phyloP scores from a whole-genome alignment of 371 early-diverging fungal species.

The Apophysomyces sp. region DNA sequence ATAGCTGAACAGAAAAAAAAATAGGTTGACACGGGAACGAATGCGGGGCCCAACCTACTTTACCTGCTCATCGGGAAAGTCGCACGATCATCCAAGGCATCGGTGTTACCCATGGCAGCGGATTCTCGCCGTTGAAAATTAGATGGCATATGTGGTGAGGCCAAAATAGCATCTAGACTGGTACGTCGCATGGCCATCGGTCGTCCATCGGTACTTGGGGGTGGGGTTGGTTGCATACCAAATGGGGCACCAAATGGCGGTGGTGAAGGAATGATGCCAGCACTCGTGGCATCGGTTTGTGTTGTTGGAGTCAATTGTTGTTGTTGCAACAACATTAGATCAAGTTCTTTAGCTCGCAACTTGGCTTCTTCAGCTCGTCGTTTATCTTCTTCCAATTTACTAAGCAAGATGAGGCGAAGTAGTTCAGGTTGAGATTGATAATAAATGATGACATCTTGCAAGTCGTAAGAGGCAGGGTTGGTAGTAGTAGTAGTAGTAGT shows the following conservation, averaged over 20 bases:
- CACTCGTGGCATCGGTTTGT: background rate
- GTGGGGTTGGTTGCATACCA: conserved; percentile 23
- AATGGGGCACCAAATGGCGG: conserved; percentile 6
- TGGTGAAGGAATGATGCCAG: background rate
- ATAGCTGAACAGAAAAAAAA: conserved; percentile 8
- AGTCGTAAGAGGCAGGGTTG: conserved; percentile 26
- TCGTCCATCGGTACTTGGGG: conserved; percentile 20
- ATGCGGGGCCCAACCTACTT: conserved; percentile 3
- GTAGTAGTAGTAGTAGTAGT: background rate
- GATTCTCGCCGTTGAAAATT: conserved; percentile 11
- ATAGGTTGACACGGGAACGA: conserved; percentile 7
- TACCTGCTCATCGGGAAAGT: conserved; percentile 31
- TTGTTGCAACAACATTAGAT: conserved; percentile 28
- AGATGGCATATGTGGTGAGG: conserved; percentile 18
- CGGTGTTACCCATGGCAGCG: conserved; percentile 5
- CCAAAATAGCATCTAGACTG: conserved; percentile 34
- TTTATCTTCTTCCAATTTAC: conserved; percentile 57
- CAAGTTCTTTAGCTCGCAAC: conserved; percentile 41
- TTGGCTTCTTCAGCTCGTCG: conserved; percentile 44
- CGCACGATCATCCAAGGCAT: conserved; percentile 12
- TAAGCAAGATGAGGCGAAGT: conserved; percentile 45
- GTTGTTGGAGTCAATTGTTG: conserved; percentile 6
- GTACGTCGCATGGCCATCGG: conserved; percentile 22
- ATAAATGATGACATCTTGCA: conserved; percentile 49
- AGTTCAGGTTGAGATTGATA: conserved; percentile 53